Evolutionary conservation across 768 basidiomycete genomes (phyloP), one percentile per base, ranked within the genome.

Genomic region (Agaricus subrufescens): DNA sequence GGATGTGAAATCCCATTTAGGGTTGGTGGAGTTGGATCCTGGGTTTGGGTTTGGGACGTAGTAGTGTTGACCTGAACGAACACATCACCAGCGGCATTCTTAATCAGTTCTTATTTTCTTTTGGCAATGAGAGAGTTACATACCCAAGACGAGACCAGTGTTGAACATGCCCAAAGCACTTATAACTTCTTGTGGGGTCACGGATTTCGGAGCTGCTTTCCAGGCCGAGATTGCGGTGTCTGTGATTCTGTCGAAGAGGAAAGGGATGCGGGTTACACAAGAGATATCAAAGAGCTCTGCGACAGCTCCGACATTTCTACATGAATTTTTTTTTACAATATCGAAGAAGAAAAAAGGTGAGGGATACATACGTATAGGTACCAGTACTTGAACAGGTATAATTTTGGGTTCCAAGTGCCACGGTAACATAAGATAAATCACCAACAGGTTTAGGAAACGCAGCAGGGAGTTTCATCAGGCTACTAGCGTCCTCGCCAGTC

Each of bases 261-360:
- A 46, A 14, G 69, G 58, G 8, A 68, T 67, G 19, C 62, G 65
- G 52, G 63, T 66, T 29, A 81, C 55, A 67, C 83, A 83, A 0
- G 81, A 82, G 37, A 75, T 71, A 61, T 85, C 84, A 65, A 80
- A 80, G 5, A 85, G 66, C 60, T 82, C 77, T 3, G 73, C 76
- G n/a, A 79, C 59, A 43, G 80, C 78, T 10, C 82, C 82, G 45
- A 72, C 63, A 58, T 71, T 73, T 15, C 80, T 83, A 61, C 25
- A 31, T 48, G 15, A 46, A 25, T 40, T 50, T 30, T n/a, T 10
- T 19, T 58, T 30, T 19, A 45, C 19, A 25, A 38, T 12, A 26
- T 14, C 2, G 11, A 27, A 19, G 29, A 23, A 9, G 10, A 50
- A 49, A 42, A 53, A 46, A 26, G 19, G 19, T 19, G 19, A 19